These are phyloP conservation scores for Vitis hybrid DNA, from an alignment of 177 flowering plant species.

Conservation along the genomic window DNA sequence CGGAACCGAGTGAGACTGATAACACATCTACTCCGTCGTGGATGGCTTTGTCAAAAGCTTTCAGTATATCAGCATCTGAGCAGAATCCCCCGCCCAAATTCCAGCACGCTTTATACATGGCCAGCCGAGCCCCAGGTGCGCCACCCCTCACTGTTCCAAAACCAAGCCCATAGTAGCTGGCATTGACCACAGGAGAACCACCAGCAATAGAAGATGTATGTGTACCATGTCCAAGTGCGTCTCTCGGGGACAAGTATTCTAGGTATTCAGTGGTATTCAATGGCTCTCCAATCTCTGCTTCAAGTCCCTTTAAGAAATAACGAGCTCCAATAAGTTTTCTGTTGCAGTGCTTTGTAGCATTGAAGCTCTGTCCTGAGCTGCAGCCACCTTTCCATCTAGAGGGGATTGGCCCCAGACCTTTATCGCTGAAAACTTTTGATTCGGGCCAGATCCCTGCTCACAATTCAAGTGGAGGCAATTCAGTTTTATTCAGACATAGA, in stretches of 20 bases:
- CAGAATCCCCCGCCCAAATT: slow-evolving; percentile 18
- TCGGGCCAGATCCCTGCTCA: slow-evolving; percentile 46
- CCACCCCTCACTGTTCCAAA: slow-evolving; percentile 26
- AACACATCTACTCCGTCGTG: slow-evolving; percentile 62
- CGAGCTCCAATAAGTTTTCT: too few relatives aligned
- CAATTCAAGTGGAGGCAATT: too few relatives aligned
- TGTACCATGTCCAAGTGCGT: slow-evolving; percentile 11
- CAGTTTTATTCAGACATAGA: too few relatives aligned
- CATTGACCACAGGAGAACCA: slow-evolving; percentile 9
- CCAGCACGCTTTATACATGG: slow-evolving; percentile 49
- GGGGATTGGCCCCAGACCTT: slow-evolving; percentile 39
- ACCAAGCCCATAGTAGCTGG: slow-evolving; percentile 10
- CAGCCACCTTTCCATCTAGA: slow-evolving; percentile 42
- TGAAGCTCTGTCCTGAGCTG: slow-evolving; percentile 26
- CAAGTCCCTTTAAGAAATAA: too few relatives aligned
- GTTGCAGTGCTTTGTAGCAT: background rate
- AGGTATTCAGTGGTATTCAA: background rate
- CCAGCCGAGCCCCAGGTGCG: slow-evolving; percentile 34
- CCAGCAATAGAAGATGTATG: slow-evolving; percentile 14
- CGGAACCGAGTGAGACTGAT: slow-evolving; percentile 43
- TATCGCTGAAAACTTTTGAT: slow-evolving; percentile 32
- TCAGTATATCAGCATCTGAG: slow-evolving; percentile 38
- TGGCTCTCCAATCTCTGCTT: background rate
- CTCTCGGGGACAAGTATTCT: background rate
- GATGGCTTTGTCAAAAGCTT: slow-evolving; percentile 55